These are phyloP conservation scores for Vanilla planifolia DNA, from an alignment of 106 monocot genomes.

Conservation along the genomic window DNA sequence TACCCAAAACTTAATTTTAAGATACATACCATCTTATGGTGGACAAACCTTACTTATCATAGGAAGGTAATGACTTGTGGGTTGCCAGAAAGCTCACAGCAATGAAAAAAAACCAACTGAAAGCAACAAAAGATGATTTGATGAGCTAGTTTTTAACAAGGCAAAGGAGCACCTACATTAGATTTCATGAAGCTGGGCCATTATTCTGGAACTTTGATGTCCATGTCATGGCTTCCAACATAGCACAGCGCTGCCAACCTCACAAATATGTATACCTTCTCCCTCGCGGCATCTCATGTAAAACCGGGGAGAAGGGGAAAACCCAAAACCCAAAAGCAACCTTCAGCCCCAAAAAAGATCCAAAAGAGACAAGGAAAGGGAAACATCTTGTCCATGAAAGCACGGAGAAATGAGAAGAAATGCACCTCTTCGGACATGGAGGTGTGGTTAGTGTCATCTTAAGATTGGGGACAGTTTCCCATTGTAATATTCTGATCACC, in stretches of 20 bases:
- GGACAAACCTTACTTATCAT: conserved; percentile 50
- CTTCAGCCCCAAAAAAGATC: conserved; percentile 38
- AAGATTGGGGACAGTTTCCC: conserved; percentile 84
- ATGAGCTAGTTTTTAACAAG: not conserved
- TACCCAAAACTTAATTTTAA: not conserved
- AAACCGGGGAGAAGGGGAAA: not conserved
- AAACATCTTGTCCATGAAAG: not conserved
- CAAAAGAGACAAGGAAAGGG: not conserved
- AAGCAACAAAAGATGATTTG: conserved; percentile 2
- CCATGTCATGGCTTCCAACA: conserved; percentile 84
- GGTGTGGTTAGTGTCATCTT: conserved; percentile 58
- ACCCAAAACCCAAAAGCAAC: conserved; percentile 40
- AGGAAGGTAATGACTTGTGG: conserved; percentile 53
- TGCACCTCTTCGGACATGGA: conserved; percentile 72
- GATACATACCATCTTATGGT: not conserved
- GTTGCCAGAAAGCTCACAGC: conserved; percentile 41
- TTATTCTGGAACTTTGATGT: conserved; percentile 62
- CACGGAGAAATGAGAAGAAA: not conserved
- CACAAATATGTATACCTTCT: conserved; percentile 56
- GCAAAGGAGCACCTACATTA: conserved; percentile 19
- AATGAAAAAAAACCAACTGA: conserved; percentile 18
- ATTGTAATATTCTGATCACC: no score
- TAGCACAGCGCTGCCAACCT: conserved; percentile 57
- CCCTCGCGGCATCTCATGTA: not conserved
- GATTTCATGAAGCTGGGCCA: conserved; percentile 26